Evolutionary conservation across 805 yeast species (phyloP), one percentile per base, ranked within the genome.

Genomic region (Grigorovia yakushimaensis): DNA sequence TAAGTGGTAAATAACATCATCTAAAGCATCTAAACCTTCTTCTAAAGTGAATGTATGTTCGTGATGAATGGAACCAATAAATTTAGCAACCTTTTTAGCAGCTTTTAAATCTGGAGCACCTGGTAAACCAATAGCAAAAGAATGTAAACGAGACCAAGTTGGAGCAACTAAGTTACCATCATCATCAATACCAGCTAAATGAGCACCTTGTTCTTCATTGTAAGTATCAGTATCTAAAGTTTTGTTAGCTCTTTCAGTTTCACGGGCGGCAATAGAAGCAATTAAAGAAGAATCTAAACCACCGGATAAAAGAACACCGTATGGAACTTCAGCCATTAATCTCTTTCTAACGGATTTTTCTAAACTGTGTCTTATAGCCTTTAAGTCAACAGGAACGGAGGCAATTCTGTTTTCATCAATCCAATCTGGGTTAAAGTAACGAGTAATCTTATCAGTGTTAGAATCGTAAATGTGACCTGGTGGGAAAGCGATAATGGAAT

Each of bases 311-410:
- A 93, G 74, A 42, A 93, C 99, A 73, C 99, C 99, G 69, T 87
- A 93, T 48, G 99, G 98, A 52, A 93, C 99, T 74, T 93, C 99
- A 48, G 98, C 93, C 99, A 93, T 93, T 62, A 93, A 78, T 77
- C 98, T 84, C 85, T 93, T 93, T 76, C 98, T 84, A 47, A 93
- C 99, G 43, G 98, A 88, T 71, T 84, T 72, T 70, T 93, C 98
- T 65, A 93, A 77, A 44, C 86, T 68, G 60, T 82, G 84, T 69
- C 96, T 82, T 51, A 93, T 77, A 50, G 70, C 58, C 60, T 66
- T 78, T 64, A 73, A 79, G 66, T 91, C 95, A 42, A 84, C 86
- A 41, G 82, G 87, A 50, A 77, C 76, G 39, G 82, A 67, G 56
- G 98, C 96, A 53, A 85, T 76, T 64, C 74, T 74, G 46, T 72